Base-by-base conservation (phyloP, 345 rosid genomes). In the Excoecaria cochinchinensis region DNA sequence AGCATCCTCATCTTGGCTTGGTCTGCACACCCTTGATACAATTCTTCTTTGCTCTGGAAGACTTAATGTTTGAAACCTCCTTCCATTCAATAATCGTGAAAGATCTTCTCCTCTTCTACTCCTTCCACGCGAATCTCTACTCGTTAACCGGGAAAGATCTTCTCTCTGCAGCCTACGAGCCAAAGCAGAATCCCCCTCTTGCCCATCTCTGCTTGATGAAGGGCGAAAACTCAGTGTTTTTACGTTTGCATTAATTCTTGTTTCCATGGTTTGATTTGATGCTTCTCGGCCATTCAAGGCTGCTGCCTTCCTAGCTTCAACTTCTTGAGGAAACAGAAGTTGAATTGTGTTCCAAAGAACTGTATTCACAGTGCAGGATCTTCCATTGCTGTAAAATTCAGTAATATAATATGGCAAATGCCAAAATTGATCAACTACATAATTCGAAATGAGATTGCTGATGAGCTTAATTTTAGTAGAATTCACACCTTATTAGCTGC, bases 341-440 rank as follows among this genome's bases (percentile, higher is more conserved):
- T 93, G 98, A 61, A 95, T 93, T 44, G 98, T 95, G 86, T 95
- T 95, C 99, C 96, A 95, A 73, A 93, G 92, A 81, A 95, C 97
- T 0, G 99, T 91, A 85, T 93, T 91, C 38, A 95, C 87, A 0
- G 93, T 90, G 82, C 95, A 93, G 76, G 92, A 88, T 75, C 96
- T 90, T 69, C 91, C 97, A 84, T 89, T 90, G 78, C 97, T 91
- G 84, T 77, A 86, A 71, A 15, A 11, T 39, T 65, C 13, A 67
- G 63, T 12, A 1, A 74, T 3, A 53, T 22, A 8, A 13, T 12
- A 38, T 6, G 1, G 46, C 52, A 15, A 77, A 70, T 10, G 48
- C 8, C 48, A 44, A 19, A 52, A 22, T 4, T 61, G n/a, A 65
- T 5, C 4, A 31, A 67, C 11, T 61, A 6, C 62, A 71, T 22